A percentile compares a stretch with the other conserved stretches of the same genome.
Evolutionary conservation across 116 monocot genomes (phyloP).

Genomic region (Cymodocea nodosa): DNA sequence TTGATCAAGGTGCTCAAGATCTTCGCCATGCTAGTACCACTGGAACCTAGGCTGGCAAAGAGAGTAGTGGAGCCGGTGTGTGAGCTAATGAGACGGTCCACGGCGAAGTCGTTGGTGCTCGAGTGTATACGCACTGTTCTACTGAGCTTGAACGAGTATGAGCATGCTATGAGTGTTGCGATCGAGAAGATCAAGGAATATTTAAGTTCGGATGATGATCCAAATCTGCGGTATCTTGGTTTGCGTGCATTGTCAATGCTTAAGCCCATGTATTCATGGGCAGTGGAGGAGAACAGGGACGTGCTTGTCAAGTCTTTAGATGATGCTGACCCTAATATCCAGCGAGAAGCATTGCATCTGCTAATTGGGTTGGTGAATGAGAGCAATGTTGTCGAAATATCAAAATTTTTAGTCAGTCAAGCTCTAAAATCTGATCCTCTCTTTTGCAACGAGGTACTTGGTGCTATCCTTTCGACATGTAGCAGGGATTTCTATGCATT

Average conservation of each 20-base stretch:
- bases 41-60: slow-evolving; percentile 50
- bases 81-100: slow-evolving; percentile 39
- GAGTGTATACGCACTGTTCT: slow-evolving; percentile 64
- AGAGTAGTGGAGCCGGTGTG: slow-evolving; percentile 55
- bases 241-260: slow-evolving; percentile 53
- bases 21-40: slow-evolving; percentile 38
- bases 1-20: slow-evolving; percentile 90
- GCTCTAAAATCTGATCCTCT: slow-evolving; percentile 57
- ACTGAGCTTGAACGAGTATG: slow-evolving; percentile 30
- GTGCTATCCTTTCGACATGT: slow-evolving; percentile 40
- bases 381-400: slow-evolving; percentile 50
- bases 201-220: slow-evolving; percentile 47
- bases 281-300: slow-evolving; percentile 54
- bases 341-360: slow-evolving; percentile 50
- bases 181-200: slow-evolving; percentile 62
- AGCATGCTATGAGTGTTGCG: slow-evolving; percentile 42
- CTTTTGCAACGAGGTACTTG: slow-evolving; percentile 72
- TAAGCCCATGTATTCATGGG: slow-evolving; percentile 37
- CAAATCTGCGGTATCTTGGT: slow-evolving; percentile 71
- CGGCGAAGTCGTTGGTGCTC: slow-evolving; percentile 61
- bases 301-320: slow-evolving; percentile 35
- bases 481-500: slow-evolving; percentile 58
- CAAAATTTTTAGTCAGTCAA: slow-evolving; percentile 34
- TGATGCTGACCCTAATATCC: slow-evolving; percentile 62
- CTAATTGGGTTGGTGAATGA: slow-evolving; percentile 59